Percentiles rank a stretch among this genome's conserved stretches.
Evolutionary conservation across 1,284 basidiomycete species (phyloP).

Genomic region (Rhizoctonia solani): DNA sequence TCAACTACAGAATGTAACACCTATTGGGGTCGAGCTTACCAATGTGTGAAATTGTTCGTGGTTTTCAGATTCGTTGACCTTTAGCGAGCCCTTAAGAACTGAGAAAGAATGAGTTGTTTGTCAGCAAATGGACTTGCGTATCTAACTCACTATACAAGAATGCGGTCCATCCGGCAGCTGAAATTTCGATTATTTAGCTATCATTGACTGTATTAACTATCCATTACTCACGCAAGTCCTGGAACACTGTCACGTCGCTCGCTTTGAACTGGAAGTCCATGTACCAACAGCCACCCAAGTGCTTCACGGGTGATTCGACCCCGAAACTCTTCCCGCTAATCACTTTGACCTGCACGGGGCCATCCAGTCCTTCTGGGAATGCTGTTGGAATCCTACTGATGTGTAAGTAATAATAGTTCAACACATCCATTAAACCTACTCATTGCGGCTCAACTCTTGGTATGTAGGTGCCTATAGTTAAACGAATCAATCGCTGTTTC

Average conservation of each 20-base stretch:
- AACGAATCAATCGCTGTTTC: neutral
- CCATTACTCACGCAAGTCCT: slow-evolving; percentile 71
- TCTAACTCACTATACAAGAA: slow-evolving; percentile 77
- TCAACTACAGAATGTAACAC: neutral
- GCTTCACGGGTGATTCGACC: slow-evolving; percentile 82
- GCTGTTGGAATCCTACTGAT: slow-evolving; percentile 67
- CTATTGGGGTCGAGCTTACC: slow-evolving; percentile 43
- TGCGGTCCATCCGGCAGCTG: slow-evolving; percentile 77
- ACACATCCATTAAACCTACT: slow-evolving; percentile 52
- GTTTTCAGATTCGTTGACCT: slow-evolving; percentile 54
- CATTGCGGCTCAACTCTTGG: slow-evolving; percentile 69
- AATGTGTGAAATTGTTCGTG: slow-evolving; percentile 75
- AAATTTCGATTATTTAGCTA: neutral
- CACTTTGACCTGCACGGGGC: slow-evolving; percentile 75
- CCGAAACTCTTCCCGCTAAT: slow-evolving; percentile 89
- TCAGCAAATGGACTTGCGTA: neutral
- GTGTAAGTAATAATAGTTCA: slow-evolving; percentile 10
- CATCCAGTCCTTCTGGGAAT: slow-evolving; percentile 71
- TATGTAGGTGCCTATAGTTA: slow-evolving; percentile 65
- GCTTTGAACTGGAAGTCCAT: slow-evolving; percentile 78
- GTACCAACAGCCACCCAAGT: slow-evolving; percentile 92
- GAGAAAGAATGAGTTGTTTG: slow-evolving; percentile 19
- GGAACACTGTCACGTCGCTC: slow-evolving; percentile 73
- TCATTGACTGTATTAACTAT: neutral
- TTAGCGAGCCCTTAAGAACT: slow-evolving; percentile 71